Conservation (phyloP, 1,139 yeast genomes). For the Suhomyces bribrorum region DNA sequence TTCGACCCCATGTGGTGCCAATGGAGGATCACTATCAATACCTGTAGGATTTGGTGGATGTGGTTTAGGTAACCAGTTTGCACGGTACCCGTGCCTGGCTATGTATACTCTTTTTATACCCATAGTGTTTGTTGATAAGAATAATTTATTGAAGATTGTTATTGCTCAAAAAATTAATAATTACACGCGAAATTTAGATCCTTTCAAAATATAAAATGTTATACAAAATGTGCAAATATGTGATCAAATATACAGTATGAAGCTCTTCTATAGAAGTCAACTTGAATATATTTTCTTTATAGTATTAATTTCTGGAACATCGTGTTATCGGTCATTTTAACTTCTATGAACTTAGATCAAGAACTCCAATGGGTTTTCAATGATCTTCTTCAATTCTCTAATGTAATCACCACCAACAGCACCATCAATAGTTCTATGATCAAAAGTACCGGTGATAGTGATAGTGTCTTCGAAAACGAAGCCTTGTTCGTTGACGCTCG, state of each 20-base stretch:
- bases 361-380: constrained; percentile 96
- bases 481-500: constrained; percentile 86
- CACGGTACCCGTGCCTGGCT: constrained; percentile 74
- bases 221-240: background rate
- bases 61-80: constrained; percentile 81
- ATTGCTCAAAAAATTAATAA: background rate
- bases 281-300: constrained; percentile 1
- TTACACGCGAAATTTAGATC: background rate
- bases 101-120: constrained; percentile 48
- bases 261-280: background rate
- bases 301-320: background rate
- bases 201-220: background rate
- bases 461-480: constrained; percentile 89
- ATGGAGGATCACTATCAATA: constrained; percentile 75
- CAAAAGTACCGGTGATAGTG: constrained; percentile 93
- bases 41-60: constrained; percentile 79
- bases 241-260: too few relatives aligned
- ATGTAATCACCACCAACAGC: constrained; percentile 97
- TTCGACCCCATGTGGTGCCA: constrained; percentile 76
- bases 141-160: background rate
- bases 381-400: constrained; percentile 83
- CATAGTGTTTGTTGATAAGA: constrained; percentile 27
- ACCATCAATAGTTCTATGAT: constrained; percentile 96
- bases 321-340: background rate
- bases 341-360: constrained; percentile 52